Evolutionary conservation across 148 eudicot genomes (phyloP).

Genomic region (Camellia japonica): DNA sequence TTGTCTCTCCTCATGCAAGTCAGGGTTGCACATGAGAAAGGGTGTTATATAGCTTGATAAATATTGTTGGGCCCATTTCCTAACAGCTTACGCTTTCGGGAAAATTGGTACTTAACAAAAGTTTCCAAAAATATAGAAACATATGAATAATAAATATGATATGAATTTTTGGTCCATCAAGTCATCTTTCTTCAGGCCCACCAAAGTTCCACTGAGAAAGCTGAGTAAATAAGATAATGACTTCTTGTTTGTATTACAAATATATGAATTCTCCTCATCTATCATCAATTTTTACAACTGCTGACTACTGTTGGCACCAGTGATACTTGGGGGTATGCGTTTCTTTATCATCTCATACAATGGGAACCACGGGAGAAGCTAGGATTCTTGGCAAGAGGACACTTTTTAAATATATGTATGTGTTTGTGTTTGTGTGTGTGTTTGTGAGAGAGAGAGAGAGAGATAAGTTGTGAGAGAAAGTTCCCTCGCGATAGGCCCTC

Average conservation of each 20-base stretch:
- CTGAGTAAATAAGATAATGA: neutral
- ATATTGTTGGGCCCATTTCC: too few species aligned
- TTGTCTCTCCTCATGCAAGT: too few species aligned
- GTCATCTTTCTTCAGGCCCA: neutral
- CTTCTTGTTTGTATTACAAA: too few species aligned
- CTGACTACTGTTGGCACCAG: neutral
- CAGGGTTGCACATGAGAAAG: too few species aligned
- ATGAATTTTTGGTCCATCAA: neutral
- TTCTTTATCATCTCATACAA: slow-evolving; percentile 1
- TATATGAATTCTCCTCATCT: neutral
- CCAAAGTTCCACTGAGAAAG: neutral
- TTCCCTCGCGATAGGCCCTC: too few species aligned
- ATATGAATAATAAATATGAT: neutral
- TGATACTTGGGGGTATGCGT: neutral
- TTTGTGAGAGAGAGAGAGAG: too few species aligned
- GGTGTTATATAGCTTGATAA: too few species aligned
- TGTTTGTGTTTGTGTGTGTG: too few species aligned
- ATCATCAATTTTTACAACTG: neutral
- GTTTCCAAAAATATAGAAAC: neutral
- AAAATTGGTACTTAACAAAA: too few species aligned
- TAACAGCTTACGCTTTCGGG: too few species aligned
- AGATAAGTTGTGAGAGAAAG: too few species aligned
- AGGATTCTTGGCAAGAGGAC: neutral
- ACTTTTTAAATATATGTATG: neutral
- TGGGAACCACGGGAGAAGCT: neutral